phyloP scores from a whole-genome alignment of 1,139 yeast species.

The Candida neerlandica region DNA sequence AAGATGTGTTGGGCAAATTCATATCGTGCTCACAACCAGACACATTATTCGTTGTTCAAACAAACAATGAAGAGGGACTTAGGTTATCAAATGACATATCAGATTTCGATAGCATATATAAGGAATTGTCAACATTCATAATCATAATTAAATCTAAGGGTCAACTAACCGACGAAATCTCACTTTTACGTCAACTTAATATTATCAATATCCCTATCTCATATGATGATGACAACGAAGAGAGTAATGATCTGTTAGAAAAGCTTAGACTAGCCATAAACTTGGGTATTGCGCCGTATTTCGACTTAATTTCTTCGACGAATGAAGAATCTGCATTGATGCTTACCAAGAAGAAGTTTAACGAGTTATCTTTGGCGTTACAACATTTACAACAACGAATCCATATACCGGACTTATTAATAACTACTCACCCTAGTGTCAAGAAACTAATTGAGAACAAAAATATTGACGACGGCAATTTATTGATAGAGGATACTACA shows the following conservation, averaged over 20 bases:
- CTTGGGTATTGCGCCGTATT: slow-evolving; percentile 43
- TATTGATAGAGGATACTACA: slow-evolving; percentile 48
- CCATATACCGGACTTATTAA: slow-evolving; percentile 64
- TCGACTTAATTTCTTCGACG: slow-evolving; percentile 28
- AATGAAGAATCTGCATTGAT: slow-evolving; percentile 25
- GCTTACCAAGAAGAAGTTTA: slow-evolving; percentile 60
- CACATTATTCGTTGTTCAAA: slow-evolving; percentile 19
- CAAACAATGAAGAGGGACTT: slow-evolving; percentile 6
- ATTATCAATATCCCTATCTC: slow-evolving; percentile 33
- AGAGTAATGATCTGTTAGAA: slow-evolving; percentile 42
- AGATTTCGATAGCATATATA: slow-evolving; percentile 5
- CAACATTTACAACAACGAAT: slow-evolving; percentile 70
- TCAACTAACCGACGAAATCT: slow-evolving; percentile 18
- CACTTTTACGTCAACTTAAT: slow-evolving; percentile 39
- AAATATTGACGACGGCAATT: slow-evolving; percentile 22
- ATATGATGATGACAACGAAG: slow-evolving; percentile 13
- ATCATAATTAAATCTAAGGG: slow-evolving; percentile 52
- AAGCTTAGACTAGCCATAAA: slow-evolving; percentile 60
- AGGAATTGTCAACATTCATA: slow-evolving; percentile 14
- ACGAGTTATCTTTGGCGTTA: slow-evolving; percentile 68
- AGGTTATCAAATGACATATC: slow-evolving; percentile 14
- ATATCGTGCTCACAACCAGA: slow-evolving; percentile 18
- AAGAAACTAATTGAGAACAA: slow-evolving; percentile 27
- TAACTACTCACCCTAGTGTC: slow-evolving; percentile 57
- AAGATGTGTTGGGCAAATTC: slow-evolving; percentile 15